These are phyloP conservation scores for Penicillium goetzii DNA, from an alignment of 495 filamentous ascomycete genomes.

Conservation along the genomic window DNA sequence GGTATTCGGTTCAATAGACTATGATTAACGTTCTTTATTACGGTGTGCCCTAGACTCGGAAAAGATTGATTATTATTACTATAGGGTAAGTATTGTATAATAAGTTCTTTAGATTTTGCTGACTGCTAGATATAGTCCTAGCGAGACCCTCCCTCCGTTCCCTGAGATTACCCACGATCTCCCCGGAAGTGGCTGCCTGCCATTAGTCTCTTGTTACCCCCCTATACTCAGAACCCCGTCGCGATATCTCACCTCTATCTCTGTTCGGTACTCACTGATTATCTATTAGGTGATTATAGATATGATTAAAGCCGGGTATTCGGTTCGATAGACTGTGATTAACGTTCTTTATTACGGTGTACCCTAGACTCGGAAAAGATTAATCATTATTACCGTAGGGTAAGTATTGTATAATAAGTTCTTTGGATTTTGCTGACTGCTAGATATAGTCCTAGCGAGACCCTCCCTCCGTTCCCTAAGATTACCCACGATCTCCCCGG, in stretches of 20 bases:
- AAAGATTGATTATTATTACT: conserved; percentile 75
- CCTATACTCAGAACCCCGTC: too few relatives aligned
- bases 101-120: background rate
- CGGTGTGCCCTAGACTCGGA: conserved; percentile 63
- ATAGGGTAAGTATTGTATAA: conserved; percentile 58
- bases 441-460: conserved; percentile 67
- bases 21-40: conserved; percentile 59
- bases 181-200: conserved; percentile 30
- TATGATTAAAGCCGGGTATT: conserved; percentile 70
- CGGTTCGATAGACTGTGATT: conserved; percentile 61
- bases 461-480: conserved; percentile 67
- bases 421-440: background rate
- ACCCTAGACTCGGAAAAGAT: conserved; percentile 60
- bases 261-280: too few relatives aligned
- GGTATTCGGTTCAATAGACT: conserved; percentile 70
- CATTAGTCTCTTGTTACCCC: too few relatives aligned
- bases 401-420: conserved; percentile 36
- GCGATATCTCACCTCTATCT: too few relatives aligned
- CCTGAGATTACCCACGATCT: conserved; percentile 66
- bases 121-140: conserved; percentile 56
- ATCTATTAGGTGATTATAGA: conserved; percentile 63
- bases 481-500: conserved; percentile 60
- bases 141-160: conserved; percentile 72
- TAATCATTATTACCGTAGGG: conserved; percentile 82
- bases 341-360: conserved; percentile 63